Percentiles rank a stretch among this genome's conserved stretches.
Conservation (phyloP, 1,284 basidiomycete genomes). For the Ganoderma lucidum region DNA sequence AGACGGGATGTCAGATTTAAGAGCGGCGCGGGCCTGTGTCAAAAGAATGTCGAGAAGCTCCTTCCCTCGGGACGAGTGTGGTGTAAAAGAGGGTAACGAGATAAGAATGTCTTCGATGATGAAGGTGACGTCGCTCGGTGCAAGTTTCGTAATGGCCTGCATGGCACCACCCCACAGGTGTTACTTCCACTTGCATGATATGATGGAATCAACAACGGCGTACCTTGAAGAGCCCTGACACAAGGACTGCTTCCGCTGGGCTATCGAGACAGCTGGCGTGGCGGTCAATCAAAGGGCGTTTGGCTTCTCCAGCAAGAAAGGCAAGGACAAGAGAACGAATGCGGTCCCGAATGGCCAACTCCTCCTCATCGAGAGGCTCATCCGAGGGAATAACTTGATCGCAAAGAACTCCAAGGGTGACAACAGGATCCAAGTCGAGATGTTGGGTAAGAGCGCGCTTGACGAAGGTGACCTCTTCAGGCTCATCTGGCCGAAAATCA, state of each 20-base stretch:
- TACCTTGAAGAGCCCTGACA: slow-evolving; percentile 59
- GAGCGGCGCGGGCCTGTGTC: slow-evolving; percentile 46
- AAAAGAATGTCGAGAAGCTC: slow-evolving; percentile 56
- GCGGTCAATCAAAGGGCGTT: slow-evolving; percentile 53
- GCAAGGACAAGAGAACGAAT: slow-evolving; percentile 64
- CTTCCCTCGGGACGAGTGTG: slow-evolving; percentile 47
- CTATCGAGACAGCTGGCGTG: slow-evolving; percentile 52
- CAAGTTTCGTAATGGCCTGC: slow-evolving; percentile 60
- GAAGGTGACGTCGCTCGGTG: slow-evolving; percentile 49
- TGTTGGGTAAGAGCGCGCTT: slow-evolving; percentile 67
- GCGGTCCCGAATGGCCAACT: slow-evolving; percentile 61
- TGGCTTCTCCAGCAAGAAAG: slow-evolving; percentile 64
- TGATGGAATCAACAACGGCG: background rate
- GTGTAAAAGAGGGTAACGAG: slow-evolving; percentile 54
- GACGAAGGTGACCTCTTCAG: slow-evolving; percentile 66
- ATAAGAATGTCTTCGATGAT: slow-evolving; percentile 64
- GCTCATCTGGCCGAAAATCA: slow-evolving; percentile 59
- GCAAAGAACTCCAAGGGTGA: slow-evolving; percentile 70
- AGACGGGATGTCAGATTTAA: slow-evolving; percentile 48
- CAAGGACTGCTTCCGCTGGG: slow-evolving; percentile 56
- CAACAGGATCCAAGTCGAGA: slow-evolving; percentile 65
- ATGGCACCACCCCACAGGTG: too few relatives aligned
- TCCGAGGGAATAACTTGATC: slow-evolving; percentile 67
- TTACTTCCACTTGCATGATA: background rate
- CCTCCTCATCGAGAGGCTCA: slow-evolving; percentile 63